Percentiles rank a stretch among this genome's conserved stretches.
Conservation (phyloP, 2,329 filamentous ascomycete genomes). For the Fusarium azukiicola region DNA sequence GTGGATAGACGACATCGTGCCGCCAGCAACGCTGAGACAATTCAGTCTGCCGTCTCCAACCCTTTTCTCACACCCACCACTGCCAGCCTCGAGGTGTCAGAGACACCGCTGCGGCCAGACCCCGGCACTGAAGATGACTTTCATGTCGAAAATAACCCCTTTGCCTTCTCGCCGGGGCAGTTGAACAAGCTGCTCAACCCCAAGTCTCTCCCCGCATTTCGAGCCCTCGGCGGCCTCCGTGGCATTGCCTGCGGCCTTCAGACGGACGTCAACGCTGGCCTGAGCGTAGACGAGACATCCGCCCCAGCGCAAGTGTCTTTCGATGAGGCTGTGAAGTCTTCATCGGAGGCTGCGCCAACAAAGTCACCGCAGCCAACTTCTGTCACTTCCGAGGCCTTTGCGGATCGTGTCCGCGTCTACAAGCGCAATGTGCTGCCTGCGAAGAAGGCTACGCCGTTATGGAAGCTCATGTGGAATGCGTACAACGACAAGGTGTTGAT, state of each 20-base stretch:
- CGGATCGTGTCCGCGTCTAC: not conserved
- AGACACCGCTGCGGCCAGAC: not conserved
- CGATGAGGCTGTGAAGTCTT: not conserved
- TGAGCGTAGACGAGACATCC: not conserved
- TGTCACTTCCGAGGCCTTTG: too few species aligned
- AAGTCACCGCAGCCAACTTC: too few species aligned
- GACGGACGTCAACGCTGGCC: not conserved
- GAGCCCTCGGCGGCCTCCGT: conserved; percentile 7
- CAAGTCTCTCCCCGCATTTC: conserved; percentile 5
- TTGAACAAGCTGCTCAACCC: conserved; percentile 21
- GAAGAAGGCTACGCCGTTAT: not conserved
- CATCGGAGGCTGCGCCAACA: too few species aligned
- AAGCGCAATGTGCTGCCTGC: conserved; percentile 6
- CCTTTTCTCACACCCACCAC: not conserved
- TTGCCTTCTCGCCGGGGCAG: conserved; percentile 21
- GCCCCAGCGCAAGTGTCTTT: not conserved
- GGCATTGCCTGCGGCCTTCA: not conserved
- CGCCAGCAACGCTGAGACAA: not conserved
- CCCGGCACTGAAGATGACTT: not conserved
- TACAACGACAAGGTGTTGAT: conserved; percentile 14
- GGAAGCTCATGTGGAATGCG: conserved; percentile 1
- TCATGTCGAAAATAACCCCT: conserved; percentile 14
- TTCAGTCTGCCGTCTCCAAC: not conserved
- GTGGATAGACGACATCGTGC: not conserved
- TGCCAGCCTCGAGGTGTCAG: not conserved